Conservation (phyloP, 768 basidiomycete genomes). For the Sporobolomyces phaffii region DNA sequence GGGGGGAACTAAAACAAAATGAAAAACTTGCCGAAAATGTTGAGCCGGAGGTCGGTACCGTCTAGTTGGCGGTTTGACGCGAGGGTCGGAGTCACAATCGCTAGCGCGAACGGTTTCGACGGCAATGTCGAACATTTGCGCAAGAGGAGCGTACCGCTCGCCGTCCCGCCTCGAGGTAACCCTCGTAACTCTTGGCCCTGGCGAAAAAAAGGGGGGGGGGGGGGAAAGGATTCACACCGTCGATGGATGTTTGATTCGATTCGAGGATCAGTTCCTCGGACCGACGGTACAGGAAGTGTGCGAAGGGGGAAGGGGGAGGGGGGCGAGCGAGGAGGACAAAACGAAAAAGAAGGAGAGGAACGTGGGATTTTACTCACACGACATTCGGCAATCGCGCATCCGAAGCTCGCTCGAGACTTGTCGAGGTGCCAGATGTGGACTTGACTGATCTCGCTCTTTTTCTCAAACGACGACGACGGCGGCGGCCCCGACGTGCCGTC, state of each 20-base stretch:
- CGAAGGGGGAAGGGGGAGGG: too few relatives aligned
- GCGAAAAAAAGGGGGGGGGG: too few relatives aligned
- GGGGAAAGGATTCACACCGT: too few relatives aligned
- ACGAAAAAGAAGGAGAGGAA: background rate
- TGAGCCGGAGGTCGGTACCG: conserved; percentile 22
- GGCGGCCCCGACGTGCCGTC: too few relatives aligned
- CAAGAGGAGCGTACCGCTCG: conserved; percentile 19
- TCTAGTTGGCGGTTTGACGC: background rate
- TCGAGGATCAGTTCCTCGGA: too few relatives aligned
- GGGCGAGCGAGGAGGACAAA: background rate
- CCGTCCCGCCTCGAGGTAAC: background rate
- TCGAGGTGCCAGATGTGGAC: conserved; percentile 27
- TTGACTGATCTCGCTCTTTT: background rate
- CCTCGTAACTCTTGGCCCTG: conserved; percentile 19
- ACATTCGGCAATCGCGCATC: conserved; percentile 10
- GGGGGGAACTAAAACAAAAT: too few relatives aligned
- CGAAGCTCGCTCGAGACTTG: conserved; percentile 10
- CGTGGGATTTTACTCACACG: background rate
- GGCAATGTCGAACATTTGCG: conserved; percentile 25
- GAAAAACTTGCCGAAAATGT: conserved; percentile 25
- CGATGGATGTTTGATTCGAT: too few relatives aligned
- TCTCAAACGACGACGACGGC: too few relatives aligned
- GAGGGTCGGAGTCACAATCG: background rate
- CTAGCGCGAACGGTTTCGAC: conserved; percentile 25
- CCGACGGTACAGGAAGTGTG: too few relatives aligned